phyloP scores from a whole-genome alignment of 2,329 filamentous ascomycete genomes.

The Blastomyces parvus region DNA sequence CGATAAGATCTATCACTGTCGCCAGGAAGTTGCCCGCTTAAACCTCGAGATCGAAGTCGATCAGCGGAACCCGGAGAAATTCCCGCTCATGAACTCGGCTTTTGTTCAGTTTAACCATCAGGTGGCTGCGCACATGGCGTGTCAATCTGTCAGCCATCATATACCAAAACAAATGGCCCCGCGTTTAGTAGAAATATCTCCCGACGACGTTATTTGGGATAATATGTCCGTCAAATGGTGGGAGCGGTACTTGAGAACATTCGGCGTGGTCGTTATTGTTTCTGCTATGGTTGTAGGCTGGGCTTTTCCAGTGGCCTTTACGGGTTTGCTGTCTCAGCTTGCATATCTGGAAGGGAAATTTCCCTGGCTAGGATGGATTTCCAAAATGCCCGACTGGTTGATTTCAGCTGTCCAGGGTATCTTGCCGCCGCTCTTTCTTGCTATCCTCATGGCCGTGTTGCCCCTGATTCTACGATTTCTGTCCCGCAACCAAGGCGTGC shows the following conservation, averaged over 20 bases:
- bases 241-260: slow-evolving; percentile 69
- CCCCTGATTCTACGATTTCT: slow-evolving; percentile 69
- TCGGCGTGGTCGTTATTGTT: slow-evolving; percentile 56
- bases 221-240: slow-evolving; percentile 97
- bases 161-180: slow-evolving; percentile 89
- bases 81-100: slow-evolving; percentile 86
- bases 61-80: slow-evolving; percentile 74
- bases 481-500: slow-evolving; percentile 63
- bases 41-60: slow-evolving; percentile 90
- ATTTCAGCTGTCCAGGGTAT: slow-evolving; percentile 73
- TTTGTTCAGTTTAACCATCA: slow-evolving; percentile 99
- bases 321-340: slow-evolving; percentile 71
- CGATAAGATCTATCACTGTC: slow-evolving; percentile 87
- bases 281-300: slow-evolving; percentile 73
- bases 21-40: slow-evolving; percentile 72
- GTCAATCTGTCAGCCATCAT: slow-evolving; percentile 83
- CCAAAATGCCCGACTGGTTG: slow-evolving; percentile 49
- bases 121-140: slow-evolving; percentile 95
- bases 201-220: slow-evolving; percentile 88
- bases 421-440: slow-evolving; percentile 66
- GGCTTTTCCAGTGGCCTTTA: slow-evolving; percentile 84
- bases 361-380: slow-evolving; percentile 61
- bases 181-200: slow-evolving; percentile 84
- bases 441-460: slow-evolving; percentile 67
- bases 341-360: slow-evolving; percentile 56